A percentile compares a stretch with the other conserved stretches of the same genome.
These are phyloP conservation scores for Spathaspora sp. DNA, from an alignment of 805 yeast species.

Conservation along the genomic window DNA sequence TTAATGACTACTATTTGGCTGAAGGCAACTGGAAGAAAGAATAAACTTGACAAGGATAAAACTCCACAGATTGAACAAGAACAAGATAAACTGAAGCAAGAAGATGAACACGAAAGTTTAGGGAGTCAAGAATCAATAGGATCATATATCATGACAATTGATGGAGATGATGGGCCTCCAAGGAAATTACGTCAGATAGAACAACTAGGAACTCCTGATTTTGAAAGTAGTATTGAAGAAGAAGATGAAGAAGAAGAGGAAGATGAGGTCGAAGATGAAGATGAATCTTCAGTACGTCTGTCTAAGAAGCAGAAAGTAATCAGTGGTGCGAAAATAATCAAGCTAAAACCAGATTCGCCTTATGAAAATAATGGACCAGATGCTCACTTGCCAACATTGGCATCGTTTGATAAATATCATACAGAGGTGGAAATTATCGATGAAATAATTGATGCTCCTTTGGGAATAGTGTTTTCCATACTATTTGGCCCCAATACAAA, in stretches of 20 bases:
- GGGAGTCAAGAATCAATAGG: conserved; percentile 19
- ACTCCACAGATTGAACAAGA: conserved; percentile 4
- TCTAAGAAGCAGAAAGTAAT: conserved; percentile 3
- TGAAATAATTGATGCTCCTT: conserved; percentile 59
- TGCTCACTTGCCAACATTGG: conserved; percentile 57
- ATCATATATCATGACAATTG: conserved; percentile 40
- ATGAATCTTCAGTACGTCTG: conserved; percentile 6
- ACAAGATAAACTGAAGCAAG: conserved; percentile 23
- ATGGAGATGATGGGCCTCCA: conserved; percentile 25
- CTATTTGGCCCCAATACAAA: conserved; percentile 59
- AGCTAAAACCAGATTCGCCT: conserved; percentile 33
- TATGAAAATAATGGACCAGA: conserved; percentile 62
- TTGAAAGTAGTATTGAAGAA: conserved; percentile 11
- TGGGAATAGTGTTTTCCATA: conserved; percentile 69
- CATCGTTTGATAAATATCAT: conserved; percentile 10
- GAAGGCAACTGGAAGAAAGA: conserved; percentile 26
- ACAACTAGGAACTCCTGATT: conserved; percentile 7
- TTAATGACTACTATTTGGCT: conserved; percentile 72
- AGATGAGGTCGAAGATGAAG: conserved; percentile 30
- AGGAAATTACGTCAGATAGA: background rate
- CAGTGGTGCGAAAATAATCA: conserved; percentile 19
- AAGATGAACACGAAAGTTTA: conserved; percentile 37
- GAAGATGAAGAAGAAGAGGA: conserved; percentile 19
- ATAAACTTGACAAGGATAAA: conserved; percentile 4
- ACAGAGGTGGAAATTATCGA: conserved; percentile 48